Percentiles rank a stretch among this genome's conserved stretches.
These are phyloP conservation scores for Chaetomiaceae sp. DNA, from an alignment of 2,329 filamentous ascomycete genomes.

Conservation along the genomic window DNA sequence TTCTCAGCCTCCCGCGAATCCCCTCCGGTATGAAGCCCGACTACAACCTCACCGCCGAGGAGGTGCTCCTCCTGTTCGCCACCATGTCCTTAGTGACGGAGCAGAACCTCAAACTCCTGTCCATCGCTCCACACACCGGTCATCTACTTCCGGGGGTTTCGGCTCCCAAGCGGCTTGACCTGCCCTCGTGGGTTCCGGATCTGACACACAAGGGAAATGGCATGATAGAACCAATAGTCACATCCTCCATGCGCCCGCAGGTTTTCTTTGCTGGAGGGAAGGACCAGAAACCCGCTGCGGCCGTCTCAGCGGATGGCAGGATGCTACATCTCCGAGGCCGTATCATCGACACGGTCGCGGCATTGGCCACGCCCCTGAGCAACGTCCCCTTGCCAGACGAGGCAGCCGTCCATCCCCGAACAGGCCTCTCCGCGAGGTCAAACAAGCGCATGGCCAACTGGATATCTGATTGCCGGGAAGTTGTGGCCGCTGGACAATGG, in stretches of 20 bases:
- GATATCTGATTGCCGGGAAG: not conserved
- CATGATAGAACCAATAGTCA: not conserved
- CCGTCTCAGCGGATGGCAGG: not conserved
- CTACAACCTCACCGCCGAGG: not conserved
- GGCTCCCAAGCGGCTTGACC: not conserved
- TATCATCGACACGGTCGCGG: not conserved
- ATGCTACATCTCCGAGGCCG: not conserved
- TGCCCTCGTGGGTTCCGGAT: constrained; percentile 1
- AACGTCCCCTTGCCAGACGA: not conserved
- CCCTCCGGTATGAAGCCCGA: not conserved
- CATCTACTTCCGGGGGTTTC: too few species aligned
- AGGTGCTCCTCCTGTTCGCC: not conserved
- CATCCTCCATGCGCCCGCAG: not conserved
- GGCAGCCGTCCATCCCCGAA: not conserved
- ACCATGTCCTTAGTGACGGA: not conserved
- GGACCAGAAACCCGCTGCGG: not conserved
- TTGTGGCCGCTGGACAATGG: too few species aligned
- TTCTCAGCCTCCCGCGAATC: not conserved
- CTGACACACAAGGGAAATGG: not conserved
- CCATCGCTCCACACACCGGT: not conserved
- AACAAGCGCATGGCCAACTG: not conserved
- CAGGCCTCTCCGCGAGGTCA: not conserved
- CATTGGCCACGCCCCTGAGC: not conserved
- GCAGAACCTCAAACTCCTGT: not conserved
- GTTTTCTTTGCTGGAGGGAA: not conserved